Evolutionary conservation across 1,139 yeast species (phyloP), one percentile per base, ranked within the genome.

Genomic region (Blastobotrys elegans): DNA sequence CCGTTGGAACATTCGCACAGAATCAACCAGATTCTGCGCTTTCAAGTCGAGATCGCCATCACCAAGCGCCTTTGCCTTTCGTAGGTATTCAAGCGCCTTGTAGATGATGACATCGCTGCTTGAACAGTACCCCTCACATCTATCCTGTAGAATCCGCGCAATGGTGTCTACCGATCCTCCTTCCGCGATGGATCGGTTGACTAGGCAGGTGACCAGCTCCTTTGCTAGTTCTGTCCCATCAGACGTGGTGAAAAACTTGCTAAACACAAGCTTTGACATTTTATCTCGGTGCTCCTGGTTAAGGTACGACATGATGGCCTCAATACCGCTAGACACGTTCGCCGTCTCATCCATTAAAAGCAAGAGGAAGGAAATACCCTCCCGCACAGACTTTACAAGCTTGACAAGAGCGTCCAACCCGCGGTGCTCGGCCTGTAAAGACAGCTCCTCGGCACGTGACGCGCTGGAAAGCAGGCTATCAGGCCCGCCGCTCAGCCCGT

Each of bases 91-190:
- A 58, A 89, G 80, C 0, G 97, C 98, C 66, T 92, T 86, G 72
- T 90, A 94, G 21, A 94, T 86, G 51, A 89, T 76, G 27, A 92
- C 97, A 67, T 94, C 98, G 58, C 86, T 88, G 10, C 95, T 80
- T 0, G 97, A 88, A 61, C 97, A 94, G 66, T 89, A 94, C 1
- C 96, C 83, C 1, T 96, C 96, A 71, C 98, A 94, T 55, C 95
- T 82, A 47, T 87, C 94, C 65, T 92, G 96, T 46, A 94, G 72
- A 1, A 94, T 82, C 29, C 83, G 80, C 1, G 97, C 95, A 49
- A 92, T 88, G 46, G 84, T 74, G 62, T 92, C 98, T 45, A 94
- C 92, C 0, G 95, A 84, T 2, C 89, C 94, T n/a, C 98, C 98
- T 57, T 86, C 81, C 40, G 87, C 75, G 52, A 94, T 89, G 55